Evolutionary conservation across 257 asterid genomes (phyloP), one percentile per base, ranked within the genome.

Genomic region (Scutellaria galericulata): DNA sequence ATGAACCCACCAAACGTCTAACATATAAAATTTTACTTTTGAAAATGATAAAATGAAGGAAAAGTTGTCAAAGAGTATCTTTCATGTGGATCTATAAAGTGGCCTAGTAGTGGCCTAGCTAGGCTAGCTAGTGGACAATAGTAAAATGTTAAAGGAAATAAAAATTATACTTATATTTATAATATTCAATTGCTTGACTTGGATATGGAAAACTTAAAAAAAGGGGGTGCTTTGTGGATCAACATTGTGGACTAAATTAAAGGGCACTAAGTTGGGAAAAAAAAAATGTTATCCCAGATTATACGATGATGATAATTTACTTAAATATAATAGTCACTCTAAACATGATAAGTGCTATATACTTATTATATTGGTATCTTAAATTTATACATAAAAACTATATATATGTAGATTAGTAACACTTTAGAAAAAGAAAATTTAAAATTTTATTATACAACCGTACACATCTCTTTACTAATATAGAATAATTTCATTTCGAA

Each of bases 81-180:
- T 78, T 80, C 83, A 70, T 81, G 88, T 77, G 70, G 75, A 22
- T 83, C 83, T 81, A 86, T 37, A 79, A 81, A 79, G 81, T 51
- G 64, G 79, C 5, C 81, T 75, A 75, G 62, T 80, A 65, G 64
- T 78, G 58, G 79, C 42, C 73, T 74, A 67, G 45, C 56, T 42
- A 58, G 31, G 45, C 61, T 42, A 58, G 31, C 66, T 22, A 66
- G 53, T 81, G 64, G 70, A 14, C 35, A 48, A 46, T 54, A 55
- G 37, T 59, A 51, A 65, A 18, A 63, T 51, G 31, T 2, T 37
- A 7, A 64, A 37, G 37, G 12, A 22, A 18, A 59, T 22, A 63
- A 10, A 1, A 20, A 44, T 44, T 67, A 60, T n/a, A 11, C 6
- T 18, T 64, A 44, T 48, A 20, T 75, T 6, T 7, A 20, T 74